Conservation (phyloP, 371 early-diverging fungal species). For the Syncephalastrum monosporum region DNA sequence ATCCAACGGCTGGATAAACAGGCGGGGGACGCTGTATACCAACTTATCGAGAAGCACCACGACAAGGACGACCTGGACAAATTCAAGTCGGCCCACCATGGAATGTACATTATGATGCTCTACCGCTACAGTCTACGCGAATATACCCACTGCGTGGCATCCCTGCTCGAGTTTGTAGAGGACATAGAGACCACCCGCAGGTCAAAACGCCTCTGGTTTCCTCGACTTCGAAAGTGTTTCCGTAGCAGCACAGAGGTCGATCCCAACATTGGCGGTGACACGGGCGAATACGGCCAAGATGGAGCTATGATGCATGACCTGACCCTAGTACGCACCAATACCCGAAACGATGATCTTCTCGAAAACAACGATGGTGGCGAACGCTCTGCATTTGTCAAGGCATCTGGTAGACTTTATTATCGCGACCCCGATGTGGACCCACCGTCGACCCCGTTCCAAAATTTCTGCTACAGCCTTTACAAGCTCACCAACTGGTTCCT, state of each 20-base stretch:
- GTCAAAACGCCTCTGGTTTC: constrained; percentile 21
- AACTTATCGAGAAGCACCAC: constrained; percentile 1
- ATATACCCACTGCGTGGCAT: constrained; percentile 15
- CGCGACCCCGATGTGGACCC: constrained; percentile 34
- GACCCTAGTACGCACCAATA: background rate
- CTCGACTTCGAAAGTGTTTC: constrained; percentile 30
- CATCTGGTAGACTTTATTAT: constrained; percentile 1
- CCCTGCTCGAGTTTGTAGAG: constrained; percentile 20
- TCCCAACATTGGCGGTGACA: constrained; percentile 17
- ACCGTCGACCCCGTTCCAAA: constrained; percentile 17
- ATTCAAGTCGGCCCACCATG: constrained; percentile 7
- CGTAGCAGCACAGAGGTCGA: constrained; percentile 11
- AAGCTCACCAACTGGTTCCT: constrained; percentile 17
- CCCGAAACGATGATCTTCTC: background rate
- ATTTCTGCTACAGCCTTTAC: constrained; percentile 15
- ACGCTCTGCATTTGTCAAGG: background rate
- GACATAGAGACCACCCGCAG: constrained; percentile 13
- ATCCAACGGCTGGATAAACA: background rate
- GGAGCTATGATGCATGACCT: background rate
- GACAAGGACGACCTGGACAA: background rate
- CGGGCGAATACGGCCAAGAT: constrained; percentile 7
- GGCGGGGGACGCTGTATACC: background rate
- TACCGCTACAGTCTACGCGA: constrained; percentile 25
- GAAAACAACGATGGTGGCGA: background rate
- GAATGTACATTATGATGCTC: constrained; percentile 21